These are phyloP conservation scores for Anaeromyces robustus DNA, from an alignment of 192 early-diverging fungal species.

Conservation along the genomic window DNA sequence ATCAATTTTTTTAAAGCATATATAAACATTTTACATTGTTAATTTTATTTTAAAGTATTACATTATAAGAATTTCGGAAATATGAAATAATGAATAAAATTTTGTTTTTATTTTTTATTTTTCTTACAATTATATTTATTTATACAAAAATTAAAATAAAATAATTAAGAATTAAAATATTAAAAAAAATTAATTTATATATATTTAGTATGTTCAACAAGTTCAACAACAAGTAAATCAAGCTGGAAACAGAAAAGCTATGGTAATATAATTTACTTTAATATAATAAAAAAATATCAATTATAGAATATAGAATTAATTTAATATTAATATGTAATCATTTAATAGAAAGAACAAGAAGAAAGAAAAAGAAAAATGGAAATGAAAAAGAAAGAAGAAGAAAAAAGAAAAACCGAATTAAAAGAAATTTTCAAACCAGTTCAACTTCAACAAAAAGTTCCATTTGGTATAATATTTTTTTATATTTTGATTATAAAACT, in stretches of 20 bases:
- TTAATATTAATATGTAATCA: background rate
- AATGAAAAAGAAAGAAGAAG: conserved; percentile 61
- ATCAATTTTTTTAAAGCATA: no score
- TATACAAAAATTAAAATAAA: no score
- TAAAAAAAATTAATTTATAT: no score
- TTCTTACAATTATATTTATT: no score
- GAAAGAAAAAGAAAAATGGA: conserved; percentile 38
- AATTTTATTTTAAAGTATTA: no score
- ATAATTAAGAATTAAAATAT: no score
- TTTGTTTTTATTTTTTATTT: no score
- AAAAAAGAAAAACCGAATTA: conserved; percentile 78
- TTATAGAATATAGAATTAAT: background rate
- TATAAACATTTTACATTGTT: no score
- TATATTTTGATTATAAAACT: background rate
- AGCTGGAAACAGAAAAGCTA: conserved; percentile 9
- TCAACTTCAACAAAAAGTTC: conserved; percentile 76
- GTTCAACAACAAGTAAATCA: conserved; percentile 67
- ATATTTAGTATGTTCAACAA: conserved; percentile 68
- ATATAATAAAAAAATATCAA: no score
- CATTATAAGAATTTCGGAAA: no score
- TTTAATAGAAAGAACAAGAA: conserved; percentile 40
- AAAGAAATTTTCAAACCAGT: conserved; percentile 82
- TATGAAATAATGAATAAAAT: no score
- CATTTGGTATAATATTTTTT: conserved; percentile 48
- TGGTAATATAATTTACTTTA: conserved; percentile 16